A percentile compares a stretch with the other conserved stretches of the same genome.
Evolutionary conservation across 257 asterid species (phyloP).

Genomic region (Misopates orontium): DNA sequence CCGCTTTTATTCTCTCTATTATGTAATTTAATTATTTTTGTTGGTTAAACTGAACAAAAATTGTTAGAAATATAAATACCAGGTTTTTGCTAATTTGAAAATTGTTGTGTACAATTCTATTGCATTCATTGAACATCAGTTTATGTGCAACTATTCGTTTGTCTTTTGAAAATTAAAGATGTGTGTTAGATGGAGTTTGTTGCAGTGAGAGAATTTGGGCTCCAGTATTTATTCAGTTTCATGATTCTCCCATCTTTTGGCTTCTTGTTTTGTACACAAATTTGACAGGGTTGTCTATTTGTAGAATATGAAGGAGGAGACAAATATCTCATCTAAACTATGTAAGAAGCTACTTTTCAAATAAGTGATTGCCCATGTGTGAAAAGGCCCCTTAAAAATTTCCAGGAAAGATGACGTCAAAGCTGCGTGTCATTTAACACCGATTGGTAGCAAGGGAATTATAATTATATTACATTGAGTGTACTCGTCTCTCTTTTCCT

Average conservation of each 20-base stretch:
- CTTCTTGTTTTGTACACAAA: not conserved
- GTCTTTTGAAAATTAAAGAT: not conserved
- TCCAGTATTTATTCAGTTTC: slow-evolving; percentile 11
- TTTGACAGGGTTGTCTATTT: not conserved
- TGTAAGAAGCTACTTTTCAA: not conserved
- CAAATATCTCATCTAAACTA: slow-evolving; percentile 2
- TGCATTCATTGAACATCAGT: not conserved
- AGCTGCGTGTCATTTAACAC: not conserved
- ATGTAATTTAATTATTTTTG: not conserved
- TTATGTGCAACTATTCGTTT: not conserved
- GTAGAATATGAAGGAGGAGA: not conserved
- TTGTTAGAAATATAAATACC: slow-evolving; percentile 3
- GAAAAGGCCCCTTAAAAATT: no score
- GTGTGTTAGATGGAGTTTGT: not conserved
- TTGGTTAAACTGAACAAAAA: not conserved
- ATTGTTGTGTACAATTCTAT: not conserved
- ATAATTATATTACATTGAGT: not conserved
- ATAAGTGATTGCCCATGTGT: not conserved
- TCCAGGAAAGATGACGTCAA: not conserved
- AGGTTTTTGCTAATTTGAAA: slow-evolving; percentile 9
- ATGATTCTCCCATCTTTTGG: not conserved
- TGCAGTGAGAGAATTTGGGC: slow-evolving; percentile 18
- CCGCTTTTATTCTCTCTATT: slow-evolving; percentile 11
- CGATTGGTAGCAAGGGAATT: not conserved
- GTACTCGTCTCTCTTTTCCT: not conserved